These are phyloP conservation scores for Tylopilus sp. DNA, from an alignment of 768 basidiomycete species.

Conservation along the genomic window DNA sequence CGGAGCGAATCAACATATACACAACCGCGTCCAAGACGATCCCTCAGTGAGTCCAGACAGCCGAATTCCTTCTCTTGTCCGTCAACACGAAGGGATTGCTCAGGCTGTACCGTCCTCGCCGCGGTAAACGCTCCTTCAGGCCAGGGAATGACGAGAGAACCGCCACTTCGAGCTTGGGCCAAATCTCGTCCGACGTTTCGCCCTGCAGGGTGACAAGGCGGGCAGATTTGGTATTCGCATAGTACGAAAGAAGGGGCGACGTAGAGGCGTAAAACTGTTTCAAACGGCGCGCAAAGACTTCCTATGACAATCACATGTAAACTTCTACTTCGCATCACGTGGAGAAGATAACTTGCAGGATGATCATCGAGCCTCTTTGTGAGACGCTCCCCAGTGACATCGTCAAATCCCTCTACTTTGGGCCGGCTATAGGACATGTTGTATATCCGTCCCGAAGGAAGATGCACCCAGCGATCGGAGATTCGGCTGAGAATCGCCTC, in stretches of 20 bases:
- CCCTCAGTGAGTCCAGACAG: conserved; percentile 17
- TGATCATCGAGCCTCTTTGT: conserved; percentile 87
- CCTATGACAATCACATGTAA: conserved; percentile 40
- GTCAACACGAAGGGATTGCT: conserved; percentile 48
- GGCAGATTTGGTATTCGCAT: conserved; percentile 40
- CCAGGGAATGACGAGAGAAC: conserved; percentile 56
- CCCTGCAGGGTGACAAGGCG: conserved; percentile 61
- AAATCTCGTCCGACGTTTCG: conserved; percentile 83
- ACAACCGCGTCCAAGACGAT: not conserved
- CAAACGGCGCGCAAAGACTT: conserved; percentile 74
- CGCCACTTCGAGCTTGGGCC: conserved; percentile 72
- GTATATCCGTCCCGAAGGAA: conserved; percentile 86
- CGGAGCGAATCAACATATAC: not conserved
- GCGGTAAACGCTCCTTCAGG: conserved; percentile 49
- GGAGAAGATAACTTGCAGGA: conserved; percentile 52
- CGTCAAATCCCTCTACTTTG: conserved; percentile 74
- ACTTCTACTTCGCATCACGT: conserved; percentile 1
- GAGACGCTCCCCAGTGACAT: conserved; percentile 84
- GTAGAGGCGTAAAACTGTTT: conserved; percentile 76
- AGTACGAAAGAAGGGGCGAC: conserved; percentile 77
- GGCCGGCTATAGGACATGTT: conserved; percentile 87
- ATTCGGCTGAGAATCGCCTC: conserved; percentile 82
- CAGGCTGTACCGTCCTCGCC: conserved; percentile 48
- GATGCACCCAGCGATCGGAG: conserved; percentile 87
- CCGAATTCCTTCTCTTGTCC: conserved; percentile 14